Base-by-base conservation (phyloP, 2,329 filamentous ascomycete genomes). In the Apiospora saccharicola region DNA sequence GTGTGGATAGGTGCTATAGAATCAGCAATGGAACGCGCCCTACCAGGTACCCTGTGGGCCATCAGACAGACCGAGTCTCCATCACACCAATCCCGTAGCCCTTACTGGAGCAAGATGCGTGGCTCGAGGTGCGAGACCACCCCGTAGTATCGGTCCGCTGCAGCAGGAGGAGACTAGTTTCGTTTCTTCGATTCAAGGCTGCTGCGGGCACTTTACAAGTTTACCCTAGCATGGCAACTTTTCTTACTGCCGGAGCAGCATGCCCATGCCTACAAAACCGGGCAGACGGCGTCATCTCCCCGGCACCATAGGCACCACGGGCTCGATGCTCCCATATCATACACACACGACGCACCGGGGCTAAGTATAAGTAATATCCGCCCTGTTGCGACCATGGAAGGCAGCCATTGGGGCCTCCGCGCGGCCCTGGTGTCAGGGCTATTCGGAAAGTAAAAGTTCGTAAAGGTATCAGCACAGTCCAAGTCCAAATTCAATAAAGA, bases 1-100 rank as follows among this genome's bases (percentile, higher is more conserved):
- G 57, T 64, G 57, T 64, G 57, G 57, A 64, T 41, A 34, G 57
- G 19, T 12, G 34, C 57, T 64, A 41, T 68, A 47, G n/a, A 68
- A 46, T n/a, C 41, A 26, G n/a, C n/a, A 24, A 68, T 19, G 41
- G 57, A 64, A 37, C 34, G 41, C 30, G 57, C 57, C 57, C 34
- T 64, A 64, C 67, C 24, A 68, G n/a, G 44, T 68, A 68, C 24
- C 30, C 41, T 44, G 67, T 68, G 67, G 67, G 67, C 67, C 67
- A 30, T 5, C 4, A 46, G 44, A 13, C 41, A 47, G 41, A 34
- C 67, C 67, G 34, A 47, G 67, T 68, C 46, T 37, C 41, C 41
- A 68, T 44, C 44, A 47, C 67, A 68, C 67, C 41, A 44, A 26
- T 46, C 10, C 67, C 67, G 67, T 68, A 47, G 41, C 67, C 41